A percentile compares a stretch with the other conserved stretches of the same genome.
phyloP scores from a whole-genome alignment of 306 rosid genomes.

The Quercus glauca region DNA sequence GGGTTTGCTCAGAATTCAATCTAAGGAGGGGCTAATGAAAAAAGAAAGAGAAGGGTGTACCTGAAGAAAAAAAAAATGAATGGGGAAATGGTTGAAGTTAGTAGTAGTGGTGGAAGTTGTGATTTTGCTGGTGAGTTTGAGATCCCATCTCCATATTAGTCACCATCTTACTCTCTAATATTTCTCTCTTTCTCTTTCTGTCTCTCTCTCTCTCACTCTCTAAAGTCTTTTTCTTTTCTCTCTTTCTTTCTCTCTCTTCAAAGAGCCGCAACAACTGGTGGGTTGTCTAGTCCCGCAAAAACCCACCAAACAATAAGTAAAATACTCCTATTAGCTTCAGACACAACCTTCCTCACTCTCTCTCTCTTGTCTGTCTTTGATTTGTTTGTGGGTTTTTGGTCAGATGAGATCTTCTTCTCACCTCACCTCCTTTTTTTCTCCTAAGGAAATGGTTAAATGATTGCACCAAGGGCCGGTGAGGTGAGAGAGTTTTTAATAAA shows the following conservation, averaged over 20 bases:
- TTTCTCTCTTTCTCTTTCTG: conserved; percentile 33
- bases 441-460: no score
- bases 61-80: conserved; percentile 30
- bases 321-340: conserved; percentile 9
- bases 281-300: conserved; percentile 81
- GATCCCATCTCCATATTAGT: conserved; percentile 63
- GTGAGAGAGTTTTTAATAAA: no score
- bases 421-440: no score
- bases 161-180: conserved; percentile 17
- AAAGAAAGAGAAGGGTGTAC: conserved; percentile 24
- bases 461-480: no score
- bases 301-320: conserved; percentile 72
- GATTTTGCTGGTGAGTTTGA: conserved; percentile 47
- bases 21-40: neutral
- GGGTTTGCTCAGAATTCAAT: neutral
- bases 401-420: no score
- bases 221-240: conserved; percentile 21
- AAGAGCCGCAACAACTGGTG: conserved; percentile 88
- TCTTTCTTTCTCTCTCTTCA: conserved; percentile 47
- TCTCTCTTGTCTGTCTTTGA: neutral
- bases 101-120: conserved; percentile 35
- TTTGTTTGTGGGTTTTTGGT: neutral
- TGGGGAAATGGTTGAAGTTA: conserved; percentile 41
- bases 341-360: conserved; percentile 7
- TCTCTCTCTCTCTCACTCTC: conserved; percentile 22